A percentile compares a stretch with the other conserved stretches of the same genome.
These are phyloP conservation scores for Quercus alba DNA, from an alignment of 306 rosid species.

Conservation along the genomic window DNA sequence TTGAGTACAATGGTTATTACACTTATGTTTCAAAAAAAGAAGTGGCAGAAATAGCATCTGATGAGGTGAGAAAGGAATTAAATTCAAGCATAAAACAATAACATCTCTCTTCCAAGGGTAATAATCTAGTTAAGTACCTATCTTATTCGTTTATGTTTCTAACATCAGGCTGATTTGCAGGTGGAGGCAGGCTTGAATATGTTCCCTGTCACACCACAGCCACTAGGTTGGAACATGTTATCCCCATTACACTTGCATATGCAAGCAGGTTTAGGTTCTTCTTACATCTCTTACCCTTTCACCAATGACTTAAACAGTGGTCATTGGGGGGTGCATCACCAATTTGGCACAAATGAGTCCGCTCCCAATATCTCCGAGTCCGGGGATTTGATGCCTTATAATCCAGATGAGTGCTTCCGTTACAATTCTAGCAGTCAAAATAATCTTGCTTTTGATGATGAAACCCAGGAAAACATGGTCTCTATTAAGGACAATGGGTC, in stretches of 20 bases:
- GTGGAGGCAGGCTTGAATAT: conserved; percentile 21
- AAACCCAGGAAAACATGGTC: too few relatives aligned
- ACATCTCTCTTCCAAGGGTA: too few relatives aligned
- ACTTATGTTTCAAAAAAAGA: conserved; percentile 9
- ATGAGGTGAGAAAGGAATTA: not conserved
- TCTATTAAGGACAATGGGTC: too few relatives aligned
- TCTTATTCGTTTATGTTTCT: too few relatives aligned
- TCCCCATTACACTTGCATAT: conserved; percentile 55
- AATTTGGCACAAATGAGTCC: conserved; percentile 45
- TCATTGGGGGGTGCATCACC: conserved; percentile 30
- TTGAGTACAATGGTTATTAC: too few relatives aligned
- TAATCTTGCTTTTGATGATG: not conserved
- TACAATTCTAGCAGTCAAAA: conserved; percentile 26
- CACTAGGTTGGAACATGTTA: conserved; percentile 42
- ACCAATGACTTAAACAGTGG: conserved; percentile 27
- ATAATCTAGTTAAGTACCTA: too few relatives aligned
- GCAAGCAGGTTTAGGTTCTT: conserved; percentile 36
- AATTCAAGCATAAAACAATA: not conserved
- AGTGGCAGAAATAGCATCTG: not conserved
- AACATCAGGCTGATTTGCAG: conserved; percentile 28
- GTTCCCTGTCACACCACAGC: not conserved
- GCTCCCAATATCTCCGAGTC: conserved; percentile 30
- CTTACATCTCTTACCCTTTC: conserved; percentile 18
- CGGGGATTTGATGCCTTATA: conserved; percentile 31
- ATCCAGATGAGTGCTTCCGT: conserved; percentile 33